Percentiles rank a stretch among this genome's conserved stretches.
phyloP scores from a whole-genome alignment of 768 basidiomycete genomes.

The Ramaria sp. region DNA sequence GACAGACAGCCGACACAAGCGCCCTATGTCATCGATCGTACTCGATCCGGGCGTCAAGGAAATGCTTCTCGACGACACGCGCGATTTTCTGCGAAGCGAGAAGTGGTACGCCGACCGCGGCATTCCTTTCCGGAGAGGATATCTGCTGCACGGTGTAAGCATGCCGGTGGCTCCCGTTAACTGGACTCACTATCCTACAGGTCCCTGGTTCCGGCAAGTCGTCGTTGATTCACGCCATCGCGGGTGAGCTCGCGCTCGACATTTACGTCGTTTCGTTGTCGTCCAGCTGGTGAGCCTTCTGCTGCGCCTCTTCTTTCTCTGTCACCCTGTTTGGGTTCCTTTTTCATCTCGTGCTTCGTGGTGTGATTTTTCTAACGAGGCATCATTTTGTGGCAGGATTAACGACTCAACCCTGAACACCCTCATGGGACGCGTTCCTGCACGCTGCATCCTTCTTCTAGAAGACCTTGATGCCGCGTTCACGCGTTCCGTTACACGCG shows the following conservation, averaged over 20 bases:
- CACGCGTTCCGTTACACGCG: conserved; percentile 61
- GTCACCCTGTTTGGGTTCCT: neutral
- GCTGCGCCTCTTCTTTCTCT: conserved; percentile 1
- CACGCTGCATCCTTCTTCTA: conserved; percentile 75
- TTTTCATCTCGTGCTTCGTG: neutral
- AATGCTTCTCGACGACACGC: conserved; percentile 73
- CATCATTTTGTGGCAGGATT: conserved; percentile 25
- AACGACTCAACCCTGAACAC: conserved; percentile 78
- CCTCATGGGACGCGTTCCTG: conserved; percentile 80
- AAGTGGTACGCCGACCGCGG: conserved; percentile 95
- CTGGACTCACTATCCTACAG: neutral
- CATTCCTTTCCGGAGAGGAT: conserved; percentile 84
- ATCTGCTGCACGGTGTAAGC: conserved; percentile 60
- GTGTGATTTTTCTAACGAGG: neutral
- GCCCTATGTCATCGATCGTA: conserved; percentile 81
- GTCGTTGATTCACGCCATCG: conserved; percentile 73
- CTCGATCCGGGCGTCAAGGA: conserved; percentile 84
- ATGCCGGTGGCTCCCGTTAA: neutral
- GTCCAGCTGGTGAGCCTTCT: conserved; percentile 46
- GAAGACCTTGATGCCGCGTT: conserved; percentile 91
- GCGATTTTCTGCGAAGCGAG: conserved; percentile 76
- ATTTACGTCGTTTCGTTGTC: conserved; percentile 86
- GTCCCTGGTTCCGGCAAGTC: conserved; percentile 80
- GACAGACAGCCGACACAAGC: conserved; percentile 80
- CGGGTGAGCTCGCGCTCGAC: conserved; percentile 82